A percentile compares a stretch with the other conserved stretches of the same genome.
phyloP scores from a whole-genome alignment of 768 basidiomycete species.

The Clavulina sp. region DNA sequence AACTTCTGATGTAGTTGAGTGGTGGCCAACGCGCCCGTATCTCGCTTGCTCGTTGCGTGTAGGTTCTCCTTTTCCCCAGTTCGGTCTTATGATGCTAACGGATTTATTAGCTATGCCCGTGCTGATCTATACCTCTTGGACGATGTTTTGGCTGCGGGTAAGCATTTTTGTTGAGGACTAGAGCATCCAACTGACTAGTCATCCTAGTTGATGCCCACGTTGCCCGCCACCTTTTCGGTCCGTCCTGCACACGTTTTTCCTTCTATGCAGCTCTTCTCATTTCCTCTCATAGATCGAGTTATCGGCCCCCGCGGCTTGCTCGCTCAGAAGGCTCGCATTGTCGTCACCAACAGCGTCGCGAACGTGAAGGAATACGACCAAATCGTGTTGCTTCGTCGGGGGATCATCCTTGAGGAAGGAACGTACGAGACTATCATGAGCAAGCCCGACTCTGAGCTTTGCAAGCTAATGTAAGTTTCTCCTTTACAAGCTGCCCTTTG shows the following conservation, averaged over 20 bases:
- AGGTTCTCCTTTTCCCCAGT: conserved; percentile 11
- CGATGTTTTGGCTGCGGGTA: conserved; percentile 54
- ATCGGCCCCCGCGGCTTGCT: conserved; percentile 75
- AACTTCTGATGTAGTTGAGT: conserved; percentile 31
- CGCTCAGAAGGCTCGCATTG: conserved; percentile 61
- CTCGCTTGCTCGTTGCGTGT: conserved; percentile 43
- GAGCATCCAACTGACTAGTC: conserved; percentile 25
- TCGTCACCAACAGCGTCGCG: conserved; percentile 80
- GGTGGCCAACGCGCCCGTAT: conserved; percentile 77
- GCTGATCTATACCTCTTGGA: conserved; percentile 87
- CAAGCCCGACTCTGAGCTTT: conserved; percentile 45
- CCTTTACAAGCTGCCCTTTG: too few relatives aligned
- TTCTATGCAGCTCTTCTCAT: neutral
- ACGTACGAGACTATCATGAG: conserved; percentile 41
- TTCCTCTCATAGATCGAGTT: conserved; percentile 42
- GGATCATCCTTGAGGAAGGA: conserved; percentile 64
- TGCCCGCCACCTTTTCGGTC: conserved; percentile 70
- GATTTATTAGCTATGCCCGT: conserved; percentile 72
- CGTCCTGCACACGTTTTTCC: neutral
- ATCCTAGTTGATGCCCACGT: conserved; percentile 69
- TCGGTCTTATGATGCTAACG: conserved; percentile 15
- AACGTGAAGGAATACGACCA: conserved; percentile 65
- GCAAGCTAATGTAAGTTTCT: conserved; percentile 63
- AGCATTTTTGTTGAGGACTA: conserved; percentile 20
- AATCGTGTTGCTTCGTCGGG: conserved; percentile 56